Percentiles rank a stretch among this genome's conserved stretches.
Conservation (phyloP, 1,284 basidiomycete genomes). For the Schizophyllum amplum region DNA sequence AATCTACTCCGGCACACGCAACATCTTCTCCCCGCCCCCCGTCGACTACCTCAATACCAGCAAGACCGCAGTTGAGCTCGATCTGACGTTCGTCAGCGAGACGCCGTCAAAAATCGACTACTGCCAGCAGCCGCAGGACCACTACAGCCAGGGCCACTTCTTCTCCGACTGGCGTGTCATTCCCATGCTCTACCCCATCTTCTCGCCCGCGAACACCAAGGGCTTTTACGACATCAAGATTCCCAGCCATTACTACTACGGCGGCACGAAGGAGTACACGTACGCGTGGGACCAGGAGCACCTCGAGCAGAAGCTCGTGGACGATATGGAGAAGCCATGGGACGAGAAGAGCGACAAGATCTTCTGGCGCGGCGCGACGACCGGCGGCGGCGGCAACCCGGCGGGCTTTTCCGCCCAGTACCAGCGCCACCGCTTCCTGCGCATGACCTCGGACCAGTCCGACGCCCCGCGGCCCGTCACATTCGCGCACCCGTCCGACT, state of each 20-base stretch:
- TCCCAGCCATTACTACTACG: slow-evolving; percentile 92
- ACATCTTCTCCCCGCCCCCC: neutral
- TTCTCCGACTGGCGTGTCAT: slow-evolving; percentile 95
- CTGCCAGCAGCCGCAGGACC: slow-evolving; percentile 76
- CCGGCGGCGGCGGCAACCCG: slow-evolving; percentile 84
- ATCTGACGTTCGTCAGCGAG: slow-evolving; percentile 59
- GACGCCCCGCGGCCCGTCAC: neutral
- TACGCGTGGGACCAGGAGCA: slow-evolving; percentile 85
- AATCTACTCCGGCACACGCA: slow-evolving; percentile 55
- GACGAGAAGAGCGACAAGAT: slow-evolving; percentile 56
- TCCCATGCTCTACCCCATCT: slow-evolving; percentile 78
- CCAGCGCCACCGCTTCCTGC: slow-evolving; percentile 57
- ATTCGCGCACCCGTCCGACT: neutral
- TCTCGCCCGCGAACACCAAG: slow-evolving; percentile 79
- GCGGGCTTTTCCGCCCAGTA: slow-evolving; percentile 79
- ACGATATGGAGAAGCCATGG: slow-evolving; percentile 82
- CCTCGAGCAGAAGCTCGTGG: slow-evolving; percentile 59
- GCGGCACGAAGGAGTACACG: slow-evolving; percentile 66
- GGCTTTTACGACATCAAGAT: slow-evolving; percentile 89
- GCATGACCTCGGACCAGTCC: neutral
- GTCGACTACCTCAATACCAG: neutral
- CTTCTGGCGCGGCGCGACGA: slow-evolving; percentile 89
- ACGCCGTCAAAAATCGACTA: slow-evolving; percentile 51
- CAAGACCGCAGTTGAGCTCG: slow-evolving; percentile 10
- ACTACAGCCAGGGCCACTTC: slow-evolving; percentile 81